Conservation (phyloP, 1,139 yeast species). For the Diutina neorugosa region DNA sequence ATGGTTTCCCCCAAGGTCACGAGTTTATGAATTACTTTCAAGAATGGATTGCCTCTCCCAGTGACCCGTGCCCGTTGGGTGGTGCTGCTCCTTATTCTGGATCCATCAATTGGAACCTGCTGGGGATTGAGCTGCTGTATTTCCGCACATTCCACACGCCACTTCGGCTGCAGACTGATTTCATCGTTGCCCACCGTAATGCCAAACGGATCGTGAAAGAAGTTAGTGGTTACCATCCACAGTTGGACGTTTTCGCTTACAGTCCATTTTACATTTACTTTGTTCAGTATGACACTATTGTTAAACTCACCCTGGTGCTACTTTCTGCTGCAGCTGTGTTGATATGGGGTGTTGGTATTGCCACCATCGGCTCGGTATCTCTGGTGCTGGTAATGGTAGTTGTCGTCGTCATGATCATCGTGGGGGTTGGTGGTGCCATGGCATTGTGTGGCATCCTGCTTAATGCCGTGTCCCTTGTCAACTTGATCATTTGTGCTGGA, state of each 20-base stretch:
- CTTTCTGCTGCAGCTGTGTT: slow-evolving; percentile 43
- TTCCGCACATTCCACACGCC: slow-evolving; percentile 80
- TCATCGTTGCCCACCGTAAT: slow-evolving; percentile 66
- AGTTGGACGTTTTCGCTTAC: slow-evolving; percentile 64
- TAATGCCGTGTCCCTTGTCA: slow-evolving; percentile 84
- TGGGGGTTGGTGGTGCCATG: slow-evolving; percentile 74
- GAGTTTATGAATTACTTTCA: slow-evolving; percentile 64
- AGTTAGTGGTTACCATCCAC: slow-evolving; percentile 28
- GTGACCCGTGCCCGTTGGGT: slow-evolving; percentile 90
- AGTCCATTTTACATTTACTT: slow-evolving; percentile 89
- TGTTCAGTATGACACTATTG: slow-evolving; percentile 69
- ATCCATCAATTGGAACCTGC: slow-evolving; percentile 35
- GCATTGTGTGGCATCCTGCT: slow-evolving; percentile 62
- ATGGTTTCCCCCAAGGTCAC: slow-evolving; percentile 68
- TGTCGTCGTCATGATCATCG: slow-evolving; percentile 53
- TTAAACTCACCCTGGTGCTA: slow-evolving; percentile 42
- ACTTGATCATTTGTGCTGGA: slow-evolving; percentile 81
- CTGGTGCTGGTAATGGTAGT: slow-evolving; percentile 45
- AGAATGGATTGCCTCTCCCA: slow-evolving; percentile 75
- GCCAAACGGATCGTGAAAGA: slow-evolving; percentile 60
- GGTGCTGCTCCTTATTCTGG: slow-evolving; percentile 86
- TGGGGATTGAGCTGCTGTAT: slow-evolving; percentile 43
- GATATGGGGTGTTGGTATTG: slow-evolving; percentile 41
- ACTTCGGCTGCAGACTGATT: slow-evolving; percentile 71
- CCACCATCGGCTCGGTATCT: slow-evolving; percentile 55